Percentiles rank a stretch among this genome's conserved stretches.
Conservation (phyloP, 169 alveolate species). For the Babesia ovis region DNA sequence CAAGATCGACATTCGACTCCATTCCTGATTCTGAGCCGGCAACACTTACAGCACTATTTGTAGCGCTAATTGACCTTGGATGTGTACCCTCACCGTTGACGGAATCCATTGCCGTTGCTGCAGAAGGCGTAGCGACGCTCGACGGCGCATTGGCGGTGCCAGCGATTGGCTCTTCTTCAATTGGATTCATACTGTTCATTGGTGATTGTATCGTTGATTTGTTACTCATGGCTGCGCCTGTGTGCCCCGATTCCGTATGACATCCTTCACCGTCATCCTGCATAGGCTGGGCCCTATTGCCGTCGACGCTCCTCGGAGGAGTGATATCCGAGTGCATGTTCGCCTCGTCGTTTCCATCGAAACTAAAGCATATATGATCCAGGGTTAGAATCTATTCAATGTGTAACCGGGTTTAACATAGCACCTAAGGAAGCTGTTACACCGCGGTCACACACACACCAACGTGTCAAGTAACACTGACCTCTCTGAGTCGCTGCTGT, state of each 20-base stretch:
- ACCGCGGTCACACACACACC: too few species aligned
- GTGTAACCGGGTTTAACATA: too few species aligned
- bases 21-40: not conserved
- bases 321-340: not conserved
- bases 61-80: not conserved
- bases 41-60: not conserved
- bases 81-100: not conserved
- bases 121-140: not conserved
- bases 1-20: not conserved
- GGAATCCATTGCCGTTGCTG: not conserved
- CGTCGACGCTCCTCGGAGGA: not conserved
- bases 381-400: too few species aligned
- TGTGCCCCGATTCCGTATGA: not conserved
- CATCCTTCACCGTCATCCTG: not conserved
- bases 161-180: not conserved
- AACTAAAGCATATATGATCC: too few species aligned
- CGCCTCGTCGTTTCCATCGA: not conserved
- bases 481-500: slow-evolving; percentile 15
- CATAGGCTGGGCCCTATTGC: not conserved
- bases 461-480: not conserved
- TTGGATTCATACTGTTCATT: not conserved
- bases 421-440: too few species aligned
- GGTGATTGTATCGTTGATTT: not conserved
- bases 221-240: not conserved
- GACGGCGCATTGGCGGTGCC: not conserved